phyloP scores from a whole-genome alignment of 2,329 filamentous ascomycete genomes.

The Cladosporium velox region DNA sequence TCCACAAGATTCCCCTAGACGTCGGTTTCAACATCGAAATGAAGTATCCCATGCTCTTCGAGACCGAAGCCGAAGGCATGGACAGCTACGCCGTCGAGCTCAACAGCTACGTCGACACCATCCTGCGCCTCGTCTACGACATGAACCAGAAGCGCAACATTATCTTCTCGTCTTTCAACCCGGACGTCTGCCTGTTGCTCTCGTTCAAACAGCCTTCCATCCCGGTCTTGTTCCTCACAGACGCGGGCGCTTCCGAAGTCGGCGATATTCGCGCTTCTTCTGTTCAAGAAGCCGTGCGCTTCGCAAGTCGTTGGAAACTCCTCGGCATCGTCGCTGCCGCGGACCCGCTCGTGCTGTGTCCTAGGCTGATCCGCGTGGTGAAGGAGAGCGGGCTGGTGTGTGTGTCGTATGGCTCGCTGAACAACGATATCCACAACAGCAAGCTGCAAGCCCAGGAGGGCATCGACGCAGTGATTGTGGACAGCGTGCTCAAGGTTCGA shows the following conservation, averaged over 20 bases:
- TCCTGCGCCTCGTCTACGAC: constrained; percentile 87
- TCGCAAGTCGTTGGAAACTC: constrained; percentile 92
- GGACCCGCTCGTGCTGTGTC: constrained; percentile 84
- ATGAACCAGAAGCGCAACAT: constrained; percentile 80
- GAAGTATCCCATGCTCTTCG: constrained; percentile 98
- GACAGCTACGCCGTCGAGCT: constrained; percentile 93
- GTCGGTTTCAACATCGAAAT: constrained; percentile 99
- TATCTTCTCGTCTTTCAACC: constrained; percentile 97
- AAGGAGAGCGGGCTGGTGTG: constrained; percentile 94
- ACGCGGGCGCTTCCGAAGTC: constrained; percentile 77
- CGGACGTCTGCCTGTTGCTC: constrained; percentile 89
- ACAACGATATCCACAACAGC: constrained; percentile 84
- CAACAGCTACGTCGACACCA: constrained; percentile 94
- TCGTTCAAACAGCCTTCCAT: constrained; percentile 98
- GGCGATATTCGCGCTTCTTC: constrained; percentile 89
- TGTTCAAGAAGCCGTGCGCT: constrained; percentile 91
- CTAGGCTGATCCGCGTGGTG: constrained; percentile 84
- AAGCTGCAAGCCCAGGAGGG: constrained; percentile 91
- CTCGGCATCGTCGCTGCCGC: constrained; percentile 89
- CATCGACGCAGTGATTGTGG: constrained; percentile 97
- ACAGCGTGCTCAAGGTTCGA: constrained; percentile 88
- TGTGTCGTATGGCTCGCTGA: constrained; percentile 87
- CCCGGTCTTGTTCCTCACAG: constrained; percentile 90
- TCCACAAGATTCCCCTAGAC: constrained; percentile 75
- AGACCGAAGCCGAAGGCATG: constrained; percentile 94